Evolutionary conservation across 75 land plant species (phyloP).

Genomic region (Cupressus sempervirens): DNA sequence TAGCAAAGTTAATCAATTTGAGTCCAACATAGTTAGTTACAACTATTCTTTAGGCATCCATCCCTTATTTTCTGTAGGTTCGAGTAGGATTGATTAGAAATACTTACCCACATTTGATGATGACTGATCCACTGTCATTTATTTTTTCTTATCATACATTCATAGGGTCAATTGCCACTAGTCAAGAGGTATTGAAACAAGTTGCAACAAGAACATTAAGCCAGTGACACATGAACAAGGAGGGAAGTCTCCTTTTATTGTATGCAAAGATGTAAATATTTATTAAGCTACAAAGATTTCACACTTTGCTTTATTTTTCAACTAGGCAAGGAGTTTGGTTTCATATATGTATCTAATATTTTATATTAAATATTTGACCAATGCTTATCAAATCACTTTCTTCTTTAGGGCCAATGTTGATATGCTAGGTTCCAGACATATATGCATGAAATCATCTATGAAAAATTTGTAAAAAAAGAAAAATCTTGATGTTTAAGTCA

Average conservation of each 20-base stretch:
- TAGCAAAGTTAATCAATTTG: neutral
- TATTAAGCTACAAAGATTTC: slow-evolving; percentile 51
- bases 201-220: slow-evolving; percentile 50
- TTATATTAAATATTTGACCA: neutral
- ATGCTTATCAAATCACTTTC: neutral
- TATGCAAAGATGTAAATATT: slow-evolving; percentile 49
- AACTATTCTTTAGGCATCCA: neutral
- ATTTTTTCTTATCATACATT: slow-evolving; percentile 27
- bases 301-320: slow-evolving; percentile 53
- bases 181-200: slow-evolving; percentile 23
- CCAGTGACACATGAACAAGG: slow-evolving; percentile 50
- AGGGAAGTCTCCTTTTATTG: slow-evolving; percentile 53
- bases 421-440: slow-evolving; percentile 53
- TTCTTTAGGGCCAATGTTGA: slow-evolving; percentile 45
- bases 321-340: slow-evolving; percentile 22
- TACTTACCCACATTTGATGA: neutral
- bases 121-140: no score
- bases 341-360: neutral
- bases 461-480: slow-evolving; percentile 52
- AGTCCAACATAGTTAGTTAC: neutral
- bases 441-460: slow-evolving; percentile 51
- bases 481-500: slow-evolving; percentile 28
- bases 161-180: slow-evolving; percentile 48
- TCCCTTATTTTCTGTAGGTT: neutral
- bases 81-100: neutral